Percentiles rank a stretch among this genome's conserved stretches.
Conservation (phyloP, 768 basidiomycete species). For the Podaxis sp. region DNA sequence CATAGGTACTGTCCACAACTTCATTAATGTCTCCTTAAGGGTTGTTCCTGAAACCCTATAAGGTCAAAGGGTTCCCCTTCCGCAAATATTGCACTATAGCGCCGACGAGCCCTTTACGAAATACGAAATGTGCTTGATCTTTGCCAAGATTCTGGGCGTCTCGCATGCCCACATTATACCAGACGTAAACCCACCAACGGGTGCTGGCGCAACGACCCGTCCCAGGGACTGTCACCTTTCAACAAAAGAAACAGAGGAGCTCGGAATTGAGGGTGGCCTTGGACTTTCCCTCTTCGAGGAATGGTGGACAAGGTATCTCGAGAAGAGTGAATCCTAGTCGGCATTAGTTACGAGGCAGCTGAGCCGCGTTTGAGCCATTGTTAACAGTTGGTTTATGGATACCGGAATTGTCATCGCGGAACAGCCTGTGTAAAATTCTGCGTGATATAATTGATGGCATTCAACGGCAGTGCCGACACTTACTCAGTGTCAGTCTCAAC, state of each 20-base stretch:
- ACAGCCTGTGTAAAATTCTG: no score
- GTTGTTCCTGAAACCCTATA: neutral
- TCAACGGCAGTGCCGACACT: no score
- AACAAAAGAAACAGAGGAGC: constrained; percentile 65
- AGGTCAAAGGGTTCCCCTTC: constrained; percentile 43
- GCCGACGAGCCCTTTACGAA: constrained; percentile 82
- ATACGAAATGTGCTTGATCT: constrained; percentile 85
- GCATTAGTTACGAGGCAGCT: neutral
- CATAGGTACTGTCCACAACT: constrained; percentile 37
- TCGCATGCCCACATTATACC: constrained; percentile 74
- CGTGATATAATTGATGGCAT: no score
- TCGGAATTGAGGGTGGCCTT: constrained; percentile 57
- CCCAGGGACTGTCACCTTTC: constrained; percentile 81
- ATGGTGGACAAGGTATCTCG: constrained; percentile 71
- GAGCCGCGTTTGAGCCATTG: neutral
- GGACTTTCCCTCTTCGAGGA: constrained; percentile 69
- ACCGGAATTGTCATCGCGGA: no score
- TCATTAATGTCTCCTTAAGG: neutral
- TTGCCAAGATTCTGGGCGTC: constrained; percentile 64
- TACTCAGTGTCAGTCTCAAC: no score
- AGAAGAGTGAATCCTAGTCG: constrained; percentile 10
- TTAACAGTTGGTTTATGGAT: no score
- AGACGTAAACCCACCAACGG: constrained; percentile 62
- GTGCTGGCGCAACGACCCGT: constrained; percentile 61
- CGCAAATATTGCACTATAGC: constrained; percentile 83